Conservation (phyloP, 2,329 filamentous ascomycete genomes). For the Geoglossum cookeanum region DNA sequence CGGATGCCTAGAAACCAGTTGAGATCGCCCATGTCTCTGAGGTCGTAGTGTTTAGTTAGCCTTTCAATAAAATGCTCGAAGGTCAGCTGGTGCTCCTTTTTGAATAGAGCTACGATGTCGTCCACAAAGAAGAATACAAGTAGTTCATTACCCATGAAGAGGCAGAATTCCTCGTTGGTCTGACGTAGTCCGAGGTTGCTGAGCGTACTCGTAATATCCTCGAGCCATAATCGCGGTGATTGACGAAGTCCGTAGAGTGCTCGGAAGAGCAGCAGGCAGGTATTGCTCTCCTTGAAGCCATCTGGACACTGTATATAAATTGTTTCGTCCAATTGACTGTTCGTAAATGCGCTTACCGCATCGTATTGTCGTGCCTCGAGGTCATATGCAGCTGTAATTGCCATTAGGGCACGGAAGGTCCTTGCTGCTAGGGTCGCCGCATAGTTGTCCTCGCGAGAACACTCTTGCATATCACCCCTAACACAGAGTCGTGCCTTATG, state of each 20-base stretch:
- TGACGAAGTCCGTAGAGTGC: slow-evolving; percentile 18
- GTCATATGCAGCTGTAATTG: slow-evolving; percentile 11
- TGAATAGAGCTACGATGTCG: slow-evolving; percentile 13
- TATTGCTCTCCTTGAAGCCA: slow-evolving; percentile 5
- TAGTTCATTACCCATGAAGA: slow-evolving; percentile 5
- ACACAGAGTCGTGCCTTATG: slow-evolving; percentile 12
- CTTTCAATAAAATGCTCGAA: slow-evolving; percentile 10
- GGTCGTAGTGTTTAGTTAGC: slow-evolving; percentile 12
- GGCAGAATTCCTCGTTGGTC: slow-evolving; percentile 7
- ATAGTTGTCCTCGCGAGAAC: slow-evolving; percentile 7
- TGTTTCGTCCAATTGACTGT: slow-evolving; percentile 7
- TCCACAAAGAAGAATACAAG: slow-evolving; percentile 15
- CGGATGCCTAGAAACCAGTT: slow-evolving; percentile 14
- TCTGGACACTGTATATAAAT: slow-evolving; percentile 10
- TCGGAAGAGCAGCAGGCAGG: slow-evolving; percentile 7
- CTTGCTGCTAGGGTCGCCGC: slow-evolving; percentile 7
- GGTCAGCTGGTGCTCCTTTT: slow-evolving; percentile 5
- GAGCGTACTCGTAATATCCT: slow-evolving; percentile 11
- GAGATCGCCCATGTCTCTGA: slow-evolving; percentile 12
- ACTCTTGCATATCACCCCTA: slow-evolving; percentile 10
- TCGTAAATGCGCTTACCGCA: slow-evolving; percentile 13
- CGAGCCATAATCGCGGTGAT: slow-evolving; percentile 13
- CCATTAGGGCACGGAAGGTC: slow-evolving; percentile 11
- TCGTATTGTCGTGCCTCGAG: slow-evolving; percentile 11
- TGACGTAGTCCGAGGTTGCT: slow-evolving; percentile 7